Evolutionary conservation across 257 asterid species (phyloP).

Genomic region (Fraxinus americana): DNA sequence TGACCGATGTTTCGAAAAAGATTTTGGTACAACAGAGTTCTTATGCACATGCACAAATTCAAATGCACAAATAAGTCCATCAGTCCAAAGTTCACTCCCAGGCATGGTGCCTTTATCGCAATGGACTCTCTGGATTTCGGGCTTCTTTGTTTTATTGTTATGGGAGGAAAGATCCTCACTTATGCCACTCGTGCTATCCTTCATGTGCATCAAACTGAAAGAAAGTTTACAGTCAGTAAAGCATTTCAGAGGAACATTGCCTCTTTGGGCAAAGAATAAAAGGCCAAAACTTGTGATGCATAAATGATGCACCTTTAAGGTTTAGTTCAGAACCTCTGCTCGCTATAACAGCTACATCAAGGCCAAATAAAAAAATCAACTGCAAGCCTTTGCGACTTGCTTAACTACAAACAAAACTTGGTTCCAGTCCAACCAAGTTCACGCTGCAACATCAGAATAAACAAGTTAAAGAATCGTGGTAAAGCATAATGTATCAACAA

Average conservation of each 20-base stretch:
- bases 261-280: conserved; percentile 11
- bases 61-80: conserved; percentile 91
- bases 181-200: conserved; percentile 37
- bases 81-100: conserved; percentile 77
- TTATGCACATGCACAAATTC: conserved; percentile 67
- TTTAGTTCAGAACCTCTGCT: conserved; percentile 15
- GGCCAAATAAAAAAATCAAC: neutral
- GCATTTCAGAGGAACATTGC: conserved; percentile 13
- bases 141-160: conserved; percentile 44
- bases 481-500: neutral
- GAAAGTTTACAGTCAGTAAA: conserved; percentile 12
- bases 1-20: conserved; percentile 37
- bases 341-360: conserved; percentile 4
- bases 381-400: conserved; percentile 8
- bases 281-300: neutral
- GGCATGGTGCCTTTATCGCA: conserved; percentile 50
- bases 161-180: conserved; percentile 44
- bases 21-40: conserved; percentile 41
- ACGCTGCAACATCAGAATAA: neutral
- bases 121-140: conserved; percentile 51
- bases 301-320: neutral
- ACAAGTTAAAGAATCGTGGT: neutral
- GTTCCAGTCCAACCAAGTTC: conserved; percentile 15
- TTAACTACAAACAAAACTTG: neutral
- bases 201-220: conserved; percentile 24